These are phyloP conservation scores for Pseudogymnoascus sp. DNA, from an alignment of 2,329 filamentous ascomycete genomes.

Conservation along the genomic window DNA sequence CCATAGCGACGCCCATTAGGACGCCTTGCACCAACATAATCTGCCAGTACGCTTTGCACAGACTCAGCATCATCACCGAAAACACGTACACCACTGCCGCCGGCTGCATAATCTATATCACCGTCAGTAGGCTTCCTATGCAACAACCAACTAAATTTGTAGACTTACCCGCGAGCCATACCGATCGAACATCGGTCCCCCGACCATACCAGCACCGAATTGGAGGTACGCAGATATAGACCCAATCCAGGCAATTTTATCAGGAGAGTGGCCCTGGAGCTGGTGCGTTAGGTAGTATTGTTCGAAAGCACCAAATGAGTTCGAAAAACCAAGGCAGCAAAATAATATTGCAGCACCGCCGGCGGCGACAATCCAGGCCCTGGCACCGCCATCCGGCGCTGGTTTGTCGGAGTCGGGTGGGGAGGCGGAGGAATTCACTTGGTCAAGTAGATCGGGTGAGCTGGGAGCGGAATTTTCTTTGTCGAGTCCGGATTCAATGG, in stretches of 20 bases:
- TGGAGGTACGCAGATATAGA: slow-evolving; percentile 49
- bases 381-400: slow-evolving; percentile 16
- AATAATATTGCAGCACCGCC: slow-evolving; percentile 14
- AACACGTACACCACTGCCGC: slow-evolving; percentile 47
- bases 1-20: slow-evolving; percentile 38
- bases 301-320: slow-evolving; percentile 47
- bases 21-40: slow-evolving; percentile 43
- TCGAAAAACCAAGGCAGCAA: slow-evolving; percentile 34
- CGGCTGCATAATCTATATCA: slow-evolving; percentile 24
- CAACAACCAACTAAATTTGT: slow-evolving; percentile 25
- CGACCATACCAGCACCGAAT: slow-evolving; percentile 44
- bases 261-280: slow-evolving; percentile 41
- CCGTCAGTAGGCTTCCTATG: slow-evolving; percentile 27
- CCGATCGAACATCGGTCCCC: slow-evolving; percentile 55
- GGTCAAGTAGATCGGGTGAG: slow-evolving; percentile 38
- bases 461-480: slow-evolving; percentile 30
- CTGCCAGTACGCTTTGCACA: slow-evolving; percentile 49
- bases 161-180: slow-evolving; percentile 48
- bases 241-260: slow-evolving; percentile 53
- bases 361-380: slow-evolving; percentile 15
- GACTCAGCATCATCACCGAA: slow-evolving; percentile 54
- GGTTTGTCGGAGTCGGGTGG: slow-evolving; percentile 37
- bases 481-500: background rate
- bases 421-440: background rate
- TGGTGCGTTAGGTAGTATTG: slow-evolving; percentile 47